Evolutionary conservation across 257 asterid species (phyloP).

Genomic region (Verbascum thapsus): DNA sequence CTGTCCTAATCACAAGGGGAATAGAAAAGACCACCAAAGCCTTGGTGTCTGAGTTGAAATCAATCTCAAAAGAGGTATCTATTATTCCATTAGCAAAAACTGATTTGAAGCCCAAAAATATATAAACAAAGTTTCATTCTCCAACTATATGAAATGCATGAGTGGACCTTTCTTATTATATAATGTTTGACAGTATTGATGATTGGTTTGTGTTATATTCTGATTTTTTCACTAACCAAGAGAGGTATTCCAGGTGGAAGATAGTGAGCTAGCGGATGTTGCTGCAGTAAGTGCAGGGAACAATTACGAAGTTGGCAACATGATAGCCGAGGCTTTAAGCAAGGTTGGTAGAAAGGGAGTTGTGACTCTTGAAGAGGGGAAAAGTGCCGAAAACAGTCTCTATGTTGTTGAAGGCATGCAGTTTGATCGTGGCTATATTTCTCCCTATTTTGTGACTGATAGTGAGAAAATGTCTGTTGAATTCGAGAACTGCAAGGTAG

Average conservation of each 20-base stretch:
- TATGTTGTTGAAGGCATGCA: constrained; percentile 98
- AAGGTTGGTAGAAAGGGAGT: constrained; percentile 97
- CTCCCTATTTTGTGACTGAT: constrained; percentile 92
- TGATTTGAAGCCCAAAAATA: no score
- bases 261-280: constrained; percentile 93
- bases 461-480: constrained; percentile 94
- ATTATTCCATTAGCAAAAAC: no score
- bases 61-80: constrained; percentile 84
- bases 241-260: constrained; percentile 70
- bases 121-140: no score
- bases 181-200: neutral
- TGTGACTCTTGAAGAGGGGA: constrained; percentile 97
- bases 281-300: constrained; percentile 99
- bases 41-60: constrained; percentile 83
- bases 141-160: no score
- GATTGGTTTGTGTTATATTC: neutral
- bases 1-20: constrained; percentile 91
- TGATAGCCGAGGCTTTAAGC: constrained; percentile 97
- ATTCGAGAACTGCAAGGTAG: constrained; percentile 94
- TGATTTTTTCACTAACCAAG: constrained; percentile 4
- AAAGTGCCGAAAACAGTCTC: constrained; percentile 85
- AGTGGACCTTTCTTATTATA: neutral
- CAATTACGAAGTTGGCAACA: constrained; percentile 84
- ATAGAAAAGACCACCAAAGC: constrained; percentile 94
- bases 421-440: constrained; percentile 91